phyloP scores from a whole-genome alignment of 176 grass and related monocot species.

The Hsuehochloa calcarea region DNA sequence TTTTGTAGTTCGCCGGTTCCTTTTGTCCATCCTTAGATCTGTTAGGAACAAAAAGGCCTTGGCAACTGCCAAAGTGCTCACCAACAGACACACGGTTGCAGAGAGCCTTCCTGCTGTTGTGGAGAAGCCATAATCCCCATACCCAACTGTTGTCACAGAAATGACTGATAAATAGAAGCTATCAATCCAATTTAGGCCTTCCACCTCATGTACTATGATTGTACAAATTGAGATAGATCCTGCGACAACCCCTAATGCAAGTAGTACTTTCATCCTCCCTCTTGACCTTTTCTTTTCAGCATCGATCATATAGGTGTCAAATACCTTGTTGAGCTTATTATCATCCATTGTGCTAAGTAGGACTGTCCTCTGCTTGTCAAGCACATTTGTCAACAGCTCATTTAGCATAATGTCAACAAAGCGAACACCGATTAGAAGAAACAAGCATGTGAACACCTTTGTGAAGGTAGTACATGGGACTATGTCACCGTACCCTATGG shows the following conservation, averaged over 20 bases:
- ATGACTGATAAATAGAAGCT: constrained; percentile 74
- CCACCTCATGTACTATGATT: constrained; percentile 58
- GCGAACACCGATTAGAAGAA: constrained; percentile 69
- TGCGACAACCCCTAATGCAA: constrained; percentile 49
- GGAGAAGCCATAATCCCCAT: constrained; percentile 64
- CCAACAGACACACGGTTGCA: constrained; percentile 60
- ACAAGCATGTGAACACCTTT: constrained; percentile 77
- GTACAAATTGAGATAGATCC: constrained; percentile 60
- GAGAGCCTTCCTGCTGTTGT: constrained; percentile 67
- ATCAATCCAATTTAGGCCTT: constrained; percentile 62
- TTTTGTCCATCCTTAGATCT: constrained; percentile 74
- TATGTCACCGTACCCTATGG: constrained; percentile 83
- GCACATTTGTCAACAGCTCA: constrained; percentile 49
- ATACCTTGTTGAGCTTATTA: constrained; percentile 65
- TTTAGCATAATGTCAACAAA: constrained; percentile 67
- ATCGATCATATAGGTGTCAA: constrained; percentile 73
- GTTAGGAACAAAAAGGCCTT: constrained; percentile 69
- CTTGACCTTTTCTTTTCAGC: constrained; percentile 64
- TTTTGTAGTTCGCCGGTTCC: constrained; percentile 55
- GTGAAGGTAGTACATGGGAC: constrained; percentile 58
- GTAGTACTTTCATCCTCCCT: constrained; percentile 56
- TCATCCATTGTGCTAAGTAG: constrained; percentile 78
- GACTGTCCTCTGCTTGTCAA: constrained; percentile 65
- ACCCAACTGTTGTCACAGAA: constrained; percentile 88
- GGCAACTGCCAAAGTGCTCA: constrained; percentile 65